phyloP scores from a whole-genome alignment of 2,329 filamentous ascomycete genomes.

The Penicillium aurantiogriseum region DNA sequence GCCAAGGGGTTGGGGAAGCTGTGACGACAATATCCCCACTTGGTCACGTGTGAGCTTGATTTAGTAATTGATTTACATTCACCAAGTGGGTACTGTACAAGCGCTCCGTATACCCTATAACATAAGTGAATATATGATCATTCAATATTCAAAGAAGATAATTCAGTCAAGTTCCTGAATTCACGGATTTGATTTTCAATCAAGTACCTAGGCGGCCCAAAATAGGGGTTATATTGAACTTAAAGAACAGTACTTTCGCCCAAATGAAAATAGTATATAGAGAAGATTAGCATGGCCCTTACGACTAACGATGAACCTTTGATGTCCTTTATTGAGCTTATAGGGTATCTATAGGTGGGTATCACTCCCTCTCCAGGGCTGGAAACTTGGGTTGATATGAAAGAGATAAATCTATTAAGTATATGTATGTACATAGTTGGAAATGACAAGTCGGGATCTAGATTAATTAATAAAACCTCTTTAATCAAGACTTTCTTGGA shows the following conservation, averaged over 20 bases:
- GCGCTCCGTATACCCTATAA: not conserved
- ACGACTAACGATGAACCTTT: constrained; percentile 29
- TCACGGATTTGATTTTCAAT: not conserved
- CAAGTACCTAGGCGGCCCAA: not conserved
- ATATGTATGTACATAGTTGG: not conserved
- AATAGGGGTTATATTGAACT: not conserved
- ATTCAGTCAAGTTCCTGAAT: not conserved
- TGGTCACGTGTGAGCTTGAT: not conserved
- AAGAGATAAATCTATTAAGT: too few relatives aligned
- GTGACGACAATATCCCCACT: constrained; percentile 3
- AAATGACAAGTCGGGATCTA: not conserved
- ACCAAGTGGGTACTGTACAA: not conserved
- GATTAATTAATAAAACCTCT: not conserved
- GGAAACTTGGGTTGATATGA: too few relatives aligned
- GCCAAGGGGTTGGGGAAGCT: not conserved
- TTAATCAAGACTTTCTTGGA: constrained; percentile 20
- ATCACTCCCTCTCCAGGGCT: too few relatives aligned
- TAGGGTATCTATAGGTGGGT: too few relatives aligned
- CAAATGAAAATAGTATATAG: constrained; percentile 69
- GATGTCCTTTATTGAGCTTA: too few relatives aligned
- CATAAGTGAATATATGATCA: not conserved
- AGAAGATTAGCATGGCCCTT: constrained; percentile 82
- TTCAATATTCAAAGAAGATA: not conserved
- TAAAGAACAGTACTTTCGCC: too few relatives aligned
- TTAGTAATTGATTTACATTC: not conserved